Evolutionary conservation across 371 early-diverging fungal genomes (phyloP).

Genomic region (Zychaea mexicana): DNA sequence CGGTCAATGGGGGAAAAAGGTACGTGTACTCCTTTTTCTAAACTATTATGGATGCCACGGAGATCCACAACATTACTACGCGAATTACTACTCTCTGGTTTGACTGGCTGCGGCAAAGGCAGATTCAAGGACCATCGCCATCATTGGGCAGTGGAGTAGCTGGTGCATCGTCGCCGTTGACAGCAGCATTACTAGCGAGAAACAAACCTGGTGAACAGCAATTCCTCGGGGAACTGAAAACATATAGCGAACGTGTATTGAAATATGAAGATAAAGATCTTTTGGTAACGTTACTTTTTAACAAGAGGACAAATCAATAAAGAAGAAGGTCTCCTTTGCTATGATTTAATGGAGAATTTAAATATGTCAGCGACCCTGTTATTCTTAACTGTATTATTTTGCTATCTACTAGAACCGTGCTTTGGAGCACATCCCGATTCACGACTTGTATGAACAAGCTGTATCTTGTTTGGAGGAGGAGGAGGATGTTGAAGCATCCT

Average conservation of each 20-base stretch:
- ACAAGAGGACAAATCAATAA: no score
- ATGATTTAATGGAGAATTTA: no score
- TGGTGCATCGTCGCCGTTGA: neutral
- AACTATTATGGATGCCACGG: neutral
- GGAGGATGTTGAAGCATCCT: constrained; percentile 9
- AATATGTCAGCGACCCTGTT: no score
- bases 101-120: neutral
- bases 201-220: neutral
- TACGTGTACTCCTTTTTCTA: neutral
- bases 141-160: neutral
- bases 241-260: constrained; percentile 24
- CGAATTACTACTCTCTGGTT: neutral
- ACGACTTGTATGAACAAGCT: constrained; percentile 49
- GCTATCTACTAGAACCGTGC: constrained; percentile 53
- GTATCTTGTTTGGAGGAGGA: constrained; percentile 10
- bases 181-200: neutral
- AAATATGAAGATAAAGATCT: constrained; percentile 42
- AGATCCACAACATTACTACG: neutral
- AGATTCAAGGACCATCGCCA: neutral
- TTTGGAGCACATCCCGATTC: constrained; percentile 49
- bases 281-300: constrained; percentile 25
- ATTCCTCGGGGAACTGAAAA: constrained; percentile 16
- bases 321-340: no score
- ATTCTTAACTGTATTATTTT: no score
- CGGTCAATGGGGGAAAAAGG: no score